phyloP scores from a whole-genome alignment of 2,329 filamentous ascomycete genomes.

The Pseudogymnoascus sp. region DNA sequence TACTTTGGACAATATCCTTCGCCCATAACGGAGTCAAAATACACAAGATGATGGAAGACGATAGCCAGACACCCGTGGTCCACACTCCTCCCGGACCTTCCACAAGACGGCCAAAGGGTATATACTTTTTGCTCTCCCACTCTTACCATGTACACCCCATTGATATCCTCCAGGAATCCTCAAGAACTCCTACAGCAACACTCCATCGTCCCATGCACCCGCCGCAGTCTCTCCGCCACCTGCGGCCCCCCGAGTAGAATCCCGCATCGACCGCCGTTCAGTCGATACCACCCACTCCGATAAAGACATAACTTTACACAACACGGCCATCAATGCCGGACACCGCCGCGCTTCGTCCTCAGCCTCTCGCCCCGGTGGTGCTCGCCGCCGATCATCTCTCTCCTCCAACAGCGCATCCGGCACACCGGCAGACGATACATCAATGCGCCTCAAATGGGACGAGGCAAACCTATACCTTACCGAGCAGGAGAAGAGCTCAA shows the following conservation, averaged over 20 bases:
- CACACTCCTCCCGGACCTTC: slow-evolving; percentile 27
- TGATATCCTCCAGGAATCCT: slow-evolving; percentile 61
- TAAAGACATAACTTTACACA: slow-evolving; percentile 86
- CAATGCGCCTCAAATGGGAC: slow-evolving; percentile 89
- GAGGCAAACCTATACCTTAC: slow-evolving; percentile 96
- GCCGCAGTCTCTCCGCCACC: slow-evolving; percentile 36
- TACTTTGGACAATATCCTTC: background rate
- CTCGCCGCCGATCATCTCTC: slow-evolving; percentile 57
- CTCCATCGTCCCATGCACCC: slow-evolving; percentile 37
- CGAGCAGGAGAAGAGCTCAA: slow-evolving; percentile 87
- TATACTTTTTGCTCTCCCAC: slow-evolving; percentile 8
- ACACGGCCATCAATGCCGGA: slow-evolving; percentile 90
- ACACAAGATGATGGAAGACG: slow-evolving; percentile 17
- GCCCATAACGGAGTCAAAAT: background rate
- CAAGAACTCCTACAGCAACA: slow-evolving; percentile 72
- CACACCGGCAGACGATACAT: slow-evolving; percentile 46
- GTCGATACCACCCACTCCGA: slow-evolving; percentile 42
- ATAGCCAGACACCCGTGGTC: slow-evolving; percentile 17
- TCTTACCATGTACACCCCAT: slow-evolving; percentile 9
- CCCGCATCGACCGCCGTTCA: slow-evolving; percentile 28
- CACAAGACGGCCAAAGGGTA: slow-evolving; percentile 31
- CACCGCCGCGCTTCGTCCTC: slow-evolving; percentile 78
- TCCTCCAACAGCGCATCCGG: slow-evolving; percentile 33
- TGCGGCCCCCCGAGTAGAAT: slow-evolving; percentile 24
- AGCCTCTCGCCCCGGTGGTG: slow-evolving; percentile 47